A percentile compares a stretch with the other conserved stretches of the same genome.
These are phyloP conservation scores for Penicillium sp. DNA, from an alignment of 2,329 filamentous ascomycete genomes.

Conservation along the genomic window DNA sequence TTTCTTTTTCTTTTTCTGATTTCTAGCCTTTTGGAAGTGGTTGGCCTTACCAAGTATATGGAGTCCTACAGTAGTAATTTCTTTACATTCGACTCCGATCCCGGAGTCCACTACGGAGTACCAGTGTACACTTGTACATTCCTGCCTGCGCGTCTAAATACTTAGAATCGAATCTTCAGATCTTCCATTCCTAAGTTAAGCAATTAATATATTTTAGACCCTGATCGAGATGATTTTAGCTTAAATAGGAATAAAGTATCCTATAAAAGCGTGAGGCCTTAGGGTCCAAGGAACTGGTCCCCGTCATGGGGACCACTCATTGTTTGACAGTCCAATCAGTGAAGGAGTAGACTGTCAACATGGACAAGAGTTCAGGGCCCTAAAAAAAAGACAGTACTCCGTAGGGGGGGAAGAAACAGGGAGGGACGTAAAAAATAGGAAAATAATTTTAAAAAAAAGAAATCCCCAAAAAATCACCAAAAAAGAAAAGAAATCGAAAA, in stretches of 20 bases:
- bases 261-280: conserved; percentile 18
- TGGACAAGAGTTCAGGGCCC: no score
- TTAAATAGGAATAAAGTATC: conserved; percentile 6
- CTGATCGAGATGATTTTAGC: conserved; percentile 9
- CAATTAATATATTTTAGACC: conserved; percentile 13
- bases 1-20: neutral
- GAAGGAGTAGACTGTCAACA: no score
- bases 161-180: conserved; percentile 16
- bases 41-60: neutral
- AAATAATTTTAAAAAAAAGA: neutral
- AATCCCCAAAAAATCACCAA: neutral
- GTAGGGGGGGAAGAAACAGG: neutral
- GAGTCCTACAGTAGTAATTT: no score
- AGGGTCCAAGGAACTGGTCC: conserved; percentile 38
- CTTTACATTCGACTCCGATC: neutral
- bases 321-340: neutral
- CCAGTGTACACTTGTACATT: conserved; percentile 6
- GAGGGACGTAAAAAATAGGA: neutral
- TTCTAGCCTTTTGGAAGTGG: neutral
- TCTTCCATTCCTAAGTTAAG: conserved; percentile 26
- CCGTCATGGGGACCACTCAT: conserved; percentile 20
- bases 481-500: neutral
- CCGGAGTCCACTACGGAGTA: neutral
- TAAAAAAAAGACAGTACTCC: conserved; percentile 6
- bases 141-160: conserved; percentile 8